Conservation (phyloP, 371 early-diverging fungal species). For the Parasitella parasitica region DNA sequence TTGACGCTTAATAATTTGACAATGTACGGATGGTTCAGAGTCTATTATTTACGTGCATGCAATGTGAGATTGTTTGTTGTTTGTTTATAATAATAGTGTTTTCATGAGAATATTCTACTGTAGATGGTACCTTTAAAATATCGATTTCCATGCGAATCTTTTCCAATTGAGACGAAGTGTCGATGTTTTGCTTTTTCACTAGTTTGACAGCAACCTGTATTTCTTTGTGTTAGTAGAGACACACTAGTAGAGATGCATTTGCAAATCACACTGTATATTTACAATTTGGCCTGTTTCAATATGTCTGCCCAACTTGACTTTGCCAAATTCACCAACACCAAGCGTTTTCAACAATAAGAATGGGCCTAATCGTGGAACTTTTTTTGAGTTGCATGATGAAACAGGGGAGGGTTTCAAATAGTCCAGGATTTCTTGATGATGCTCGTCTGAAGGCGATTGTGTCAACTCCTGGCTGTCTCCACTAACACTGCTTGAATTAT, state of each 20-base stretch:
- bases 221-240: not conserved
- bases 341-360: conserved; percentile 93
- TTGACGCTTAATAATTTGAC: conserved; percentile 94
- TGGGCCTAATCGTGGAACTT: conserved; percentile 76
- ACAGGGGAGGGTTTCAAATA: conserved; percentile 49
- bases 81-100: not conserved
- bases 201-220: conserved; percentile 79
- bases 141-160: conserved; percentile 82
- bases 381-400: conserved; percentile 23
- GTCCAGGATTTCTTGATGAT: conserved; percentile 57
- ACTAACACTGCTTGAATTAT: not conserved
- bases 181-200: conserved; percentile 76
- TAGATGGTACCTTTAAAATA: conserved; percentile 78
- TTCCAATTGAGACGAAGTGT: conserved; percentile 67
- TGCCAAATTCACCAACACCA: conserved; percentile 98
- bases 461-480: not conserved
- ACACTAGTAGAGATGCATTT: no score
- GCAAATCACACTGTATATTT: conserved; percentile 12
- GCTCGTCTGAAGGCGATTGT: not conserved
- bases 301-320: conserved; percentile 96
- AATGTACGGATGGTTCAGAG: conserved; percentile 86
- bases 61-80: conserved; percentile 4
- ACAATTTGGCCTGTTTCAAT: conserved; percentile 90
- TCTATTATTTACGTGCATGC: conserved; percentile 40
- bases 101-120: conserved; percentile 2